Evolutionary conservation across 805 yeast species (phyloP).

Genomic region (Myxozyma kluyveri): DNA sequence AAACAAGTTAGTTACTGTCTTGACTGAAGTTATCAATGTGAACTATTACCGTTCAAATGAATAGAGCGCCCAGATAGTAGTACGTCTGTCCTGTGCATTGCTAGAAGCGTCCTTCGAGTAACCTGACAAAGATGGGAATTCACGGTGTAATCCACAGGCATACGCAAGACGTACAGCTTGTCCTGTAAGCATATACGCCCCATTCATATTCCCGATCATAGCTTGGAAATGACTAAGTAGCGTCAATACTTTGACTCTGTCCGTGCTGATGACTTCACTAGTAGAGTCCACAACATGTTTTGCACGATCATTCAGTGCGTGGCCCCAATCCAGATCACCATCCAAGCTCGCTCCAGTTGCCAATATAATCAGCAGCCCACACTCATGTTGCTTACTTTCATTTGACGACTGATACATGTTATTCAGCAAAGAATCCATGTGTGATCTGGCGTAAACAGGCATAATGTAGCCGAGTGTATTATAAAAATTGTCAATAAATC

Average conservation of each 20-base stretch:
- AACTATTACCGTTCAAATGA: constrained; percentile 15
- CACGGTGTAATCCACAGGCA: constrained; percentile 27
- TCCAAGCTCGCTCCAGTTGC: constrained; percentile 27
- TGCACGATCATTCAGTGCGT: constrained; percentile 8
- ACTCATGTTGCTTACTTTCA: constrained; percentile 5
- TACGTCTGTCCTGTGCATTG: constrained; percentile 15
- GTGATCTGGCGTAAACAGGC: constrained; percentile 21
- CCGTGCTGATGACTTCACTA: constrained; percentile 16
- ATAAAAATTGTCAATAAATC: constrained; percentile 18
- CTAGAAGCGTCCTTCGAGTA: constrained; percentile 12
- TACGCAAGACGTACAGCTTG: constrained; percentile 24
- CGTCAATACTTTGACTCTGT: constrained; percentile 22
- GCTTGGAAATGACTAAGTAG: constrained; percentile 22
- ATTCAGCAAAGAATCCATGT: constrained; percentile 11
- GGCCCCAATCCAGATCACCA: constrained; percentile 22
- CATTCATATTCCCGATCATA: constrained; percentile 21
- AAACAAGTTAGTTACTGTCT: too few relatives aligned
- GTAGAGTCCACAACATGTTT: constrained; percentile 14
- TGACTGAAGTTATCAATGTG: background rate
- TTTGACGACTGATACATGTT: constrained; percentile 11
- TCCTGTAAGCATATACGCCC: constrained; percentile 20
- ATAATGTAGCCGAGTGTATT: constrained; percentile 21
- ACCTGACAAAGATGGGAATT: constrained; percentile 22
- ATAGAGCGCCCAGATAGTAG: constrained; percentile 22
- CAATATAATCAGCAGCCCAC: constrained; percentile 17